Conservation (phyloP, 352 stramenopile species). For the Plasmopara muralis region DNA sequence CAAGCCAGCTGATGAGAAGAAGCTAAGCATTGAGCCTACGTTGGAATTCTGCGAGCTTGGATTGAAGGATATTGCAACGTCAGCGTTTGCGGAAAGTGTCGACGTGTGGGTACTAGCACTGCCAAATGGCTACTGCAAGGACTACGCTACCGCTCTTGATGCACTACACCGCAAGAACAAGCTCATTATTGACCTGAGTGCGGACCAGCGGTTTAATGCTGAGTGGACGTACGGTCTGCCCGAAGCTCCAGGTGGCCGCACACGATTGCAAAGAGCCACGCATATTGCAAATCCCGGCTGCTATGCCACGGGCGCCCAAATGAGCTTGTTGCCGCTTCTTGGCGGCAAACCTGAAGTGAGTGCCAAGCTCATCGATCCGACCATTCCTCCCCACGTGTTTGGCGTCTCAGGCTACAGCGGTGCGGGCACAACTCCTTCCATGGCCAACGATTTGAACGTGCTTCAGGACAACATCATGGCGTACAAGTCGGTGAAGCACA, state of each 20-base stretch:
- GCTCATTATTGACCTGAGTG: slow-evolving; percentile 82
- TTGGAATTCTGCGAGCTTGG: slow-evolving; percentile 81
- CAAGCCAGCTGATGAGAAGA: slow-evolving; percentile 31
- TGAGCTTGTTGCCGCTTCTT: slow-evolving; percentile 74
- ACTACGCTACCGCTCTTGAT: slow-evolving; percentile 70
- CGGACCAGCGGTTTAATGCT: slow-evolving; percentile 85
- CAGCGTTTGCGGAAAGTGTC: slow-evolving; percentile 63
- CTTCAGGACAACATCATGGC: slow-evolving; percentile 85
- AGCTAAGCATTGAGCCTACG: slow-evolving; percentile 57
- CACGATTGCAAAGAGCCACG: slow-evolving; percentile 47
- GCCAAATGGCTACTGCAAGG: slow-evolving; percentile 80
- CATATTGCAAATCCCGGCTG: slow-evolving; percentile 87
- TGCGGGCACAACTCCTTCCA: slow-evolving; percentile 72
- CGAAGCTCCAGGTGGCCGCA: slow-evolving; percentile 61
- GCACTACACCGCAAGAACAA: slow-evolving; percentile 63
- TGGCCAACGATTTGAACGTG: slow-evolving; percentile 74
- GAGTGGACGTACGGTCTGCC: slow-evolving; percentile 82
- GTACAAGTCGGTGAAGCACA: slow-evolving; percentile 89
- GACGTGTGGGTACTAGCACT: slow-evolving; percentile 85
- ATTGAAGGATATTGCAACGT: slow-evolving; percentile 64
- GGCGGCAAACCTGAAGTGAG: slow-evolving; percentile 52
- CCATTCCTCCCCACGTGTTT: slow-evolving; percentile 75
- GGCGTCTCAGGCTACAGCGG: slow-evolving; percentile 87
- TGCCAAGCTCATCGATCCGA: slow-evolving; percentile 45
- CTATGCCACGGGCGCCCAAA: slow-evolving; percentile 79